Evolutionary conservation across 306 rosid genomes (phyloP).

Genomic region (Carpinus viminea): DNA sequence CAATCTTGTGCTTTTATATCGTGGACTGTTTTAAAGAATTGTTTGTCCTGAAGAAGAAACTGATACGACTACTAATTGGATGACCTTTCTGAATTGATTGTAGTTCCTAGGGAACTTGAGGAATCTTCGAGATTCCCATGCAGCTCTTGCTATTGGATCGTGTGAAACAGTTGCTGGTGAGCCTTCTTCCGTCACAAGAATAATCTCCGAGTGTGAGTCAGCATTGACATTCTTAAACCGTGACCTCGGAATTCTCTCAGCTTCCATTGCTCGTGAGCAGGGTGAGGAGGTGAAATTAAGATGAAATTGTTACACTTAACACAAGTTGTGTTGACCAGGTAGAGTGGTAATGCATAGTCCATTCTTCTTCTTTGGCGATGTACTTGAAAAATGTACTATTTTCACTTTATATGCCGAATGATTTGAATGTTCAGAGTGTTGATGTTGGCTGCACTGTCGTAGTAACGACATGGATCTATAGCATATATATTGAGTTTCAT

Average conservation of each 20-base stretch:
- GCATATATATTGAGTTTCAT: no score
- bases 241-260: slow-evolving; percentile 90
- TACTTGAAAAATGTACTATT: neutral
- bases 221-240: slow-evolving; percentile 80
- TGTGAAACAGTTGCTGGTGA: slow-evolving; percentile 76
- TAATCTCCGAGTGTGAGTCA: slow-evolving; percentile 89
- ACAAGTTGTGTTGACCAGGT: neutral
- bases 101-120: slow-evolving; percentile 88
- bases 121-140: slow-evolving; percentile 90
- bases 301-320: slow-evolving; percentile 14
- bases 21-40: neutral
- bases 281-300: slow-evolving; percentile 52
- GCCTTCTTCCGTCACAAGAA: slow-evolving; percentile 84
- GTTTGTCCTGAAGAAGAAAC: neutral
- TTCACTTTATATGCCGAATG: neutral
- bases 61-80: neutral
- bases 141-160: slow-evolving; percentile 86
- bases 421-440: neutral
- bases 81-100: slow-evolving; percentile 2
- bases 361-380: neutral
- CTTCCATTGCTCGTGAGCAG: slow-evolving; percentile 90
- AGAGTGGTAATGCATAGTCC: neutral
- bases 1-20: neutral
- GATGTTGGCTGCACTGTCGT: neutral
- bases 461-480: no score